These are phyloP conservation scores for Escallonia rubra DNA, from an alignment of 129 eudicot genomes.

Conservation along the genomic window DNA sequence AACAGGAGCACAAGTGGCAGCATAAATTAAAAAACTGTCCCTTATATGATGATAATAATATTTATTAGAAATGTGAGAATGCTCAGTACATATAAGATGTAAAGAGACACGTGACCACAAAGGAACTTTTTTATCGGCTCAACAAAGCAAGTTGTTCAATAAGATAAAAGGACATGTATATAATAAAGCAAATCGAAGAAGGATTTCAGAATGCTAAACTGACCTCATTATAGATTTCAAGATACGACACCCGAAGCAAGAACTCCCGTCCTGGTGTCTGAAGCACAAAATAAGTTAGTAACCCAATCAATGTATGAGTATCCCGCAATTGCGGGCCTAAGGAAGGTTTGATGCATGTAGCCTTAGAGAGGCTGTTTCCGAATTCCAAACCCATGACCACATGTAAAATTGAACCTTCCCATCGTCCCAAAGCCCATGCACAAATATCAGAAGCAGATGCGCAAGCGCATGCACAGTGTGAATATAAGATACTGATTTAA, in stretches of 20 bases:
- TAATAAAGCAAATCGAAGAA: neutral
- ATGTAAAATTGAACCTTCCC: too few relatives aligned
- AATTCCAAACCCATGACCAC: too few relatives aligned
- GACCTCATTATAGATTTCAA: slow-evolving; percentile 98
- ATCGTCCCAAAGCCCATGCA: too few relatives aligned
- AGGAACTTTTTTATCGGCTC: too few relatives aligned
- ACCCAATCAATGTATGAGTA: neutral
- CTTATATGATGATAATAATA: neutral
- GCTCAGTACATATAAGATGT: too few relatives aligned
- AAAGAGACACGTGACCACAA: too few relatives aligned
- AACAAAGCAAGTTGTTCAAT: too few relatives aligned
- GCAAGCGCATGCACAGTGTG: too few relatives aligned
- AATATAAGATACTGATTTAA: neutral
- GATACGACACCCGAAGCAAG: slow-evolving; percentile 91
- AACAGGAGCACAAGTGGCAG: slow-evolving; percentile 20
- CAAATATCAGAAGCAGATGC: too few relatives aligned
- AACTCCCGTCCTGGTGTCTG: slow-evolving; percentile 99
- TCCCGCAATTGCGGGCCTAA: neutral
- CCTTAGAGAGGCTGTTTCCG: too few relatives aligned
- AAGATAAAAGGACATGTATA: neutral
- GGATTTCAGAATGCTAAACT: slow-evolving; percentile 1
- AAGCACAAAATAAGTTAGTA: slow-evolving; percentile 21
- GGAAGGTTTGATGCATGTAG: neutral
- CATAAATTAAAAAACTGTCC: slow-evolving; percentile 6
- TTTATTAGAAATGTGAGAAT: too few relatives aligned